These are phyloP conservation scores for Hypoxylon subgilvum DNA, from an alignment of 495 filamentous ascomycete species.

Conservation along the genomic window DNA sequence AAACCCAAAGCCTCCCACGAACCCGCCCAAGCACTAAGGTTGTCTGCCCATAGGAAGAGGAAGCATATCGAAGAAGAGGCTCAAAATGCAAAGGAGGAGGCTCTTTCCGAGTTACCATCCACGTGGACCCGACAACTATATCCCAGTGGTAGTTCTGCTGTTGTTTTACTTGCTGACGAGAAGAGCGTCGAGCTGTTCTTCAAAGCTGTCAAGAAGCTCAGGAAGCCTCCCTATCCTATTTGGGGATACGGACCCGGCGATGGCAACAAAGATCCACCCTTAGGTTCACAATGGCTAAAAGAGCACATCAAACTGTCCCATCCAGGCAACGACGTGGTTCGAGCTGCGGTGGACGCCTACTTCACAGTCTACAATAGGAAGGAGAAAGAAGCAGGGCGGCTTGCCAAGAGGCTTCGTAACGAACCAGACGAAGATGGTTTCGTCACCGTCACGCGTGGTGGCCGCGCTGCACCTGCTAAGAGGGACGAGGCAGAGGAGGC, in stretches of 20 bases:
- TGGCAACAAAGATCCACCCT: slow-evolving; percentile 55
- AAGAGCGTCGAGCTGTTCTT: slow-evolving; percentile 73
- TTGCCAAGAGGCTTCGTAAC: slow-evolving; percentile 67
- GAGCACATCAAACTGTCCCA: slow-evolving; percentile 71
- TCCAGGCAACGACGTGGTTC: slow-evolving; percentile 66
- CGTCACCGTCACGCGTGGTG: slow-evolving; percentile 83
- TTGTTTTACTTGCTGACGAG: slow-evolving; percentile 83
- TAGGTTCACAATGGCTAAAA: slow-evolving; percentile 69
- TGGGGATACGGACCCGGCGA: slow-evolving; percentile 74
- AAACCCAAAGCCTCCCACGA: slow-evolving; percentile 32
- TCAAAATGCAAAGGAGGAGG: slow-evolving; percentile 60
- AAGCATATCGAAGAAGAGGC: slow-evolving; percentile 63
- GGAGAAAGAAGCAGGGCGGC: slow-evolving; percentile 68
- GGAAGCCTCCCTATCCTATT: slow-evolving; percentile 60
- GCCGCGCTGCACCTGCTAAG: slow-evolving; percentile 72
- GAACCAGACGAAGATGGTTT: slow-evolving; percentile 96
- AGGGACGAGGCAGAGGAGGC: slow-evolving; percentile 76
- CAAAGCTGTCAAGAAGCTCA: slow-evolving; percentile 70
- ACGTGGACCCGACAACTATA: slow-evolving; percentile 79
- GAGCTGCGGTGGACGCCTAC: slow-evolving; percentile 77
- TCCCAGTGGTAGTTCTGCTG: slow-evolving; percentile 73
- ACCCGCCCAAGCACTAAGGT: slow-evolving; percentile 49
- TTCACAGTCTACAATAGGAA: slow-evolving; percentile 73
- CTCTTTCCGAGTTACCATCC: slow-evolving; percentile 61
- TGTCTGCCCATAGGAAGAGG: slow-evolving; percentile 67